Percentiles rank a stretch among this genome's conserved stretches.
Evolutionary conservation across 306 rosid species (phyloP).

Genomic region (Cucumis sativus): Cucumber_9930_V3 NC_026659.2:27490001-27490500

Average conservation of each 20-base stretch:
- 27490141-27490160: background rate
- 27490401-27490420: background rate
- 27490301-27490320: background rate
- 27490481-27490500: background rate
- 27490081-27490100: background rate
- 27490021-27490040: background rate
- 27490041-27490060: background rate
- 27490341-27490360: background rate
- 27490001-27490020: background rate
- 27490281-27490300: background rate
- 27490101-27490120: background rate
- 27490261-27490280: background rate
- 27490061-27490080: background rate
- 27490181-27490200: background rate
- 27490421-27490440: background rate
- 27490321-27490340: background rate
- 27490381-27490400: background rate
- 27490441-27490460: background rate
- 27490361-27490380: background rate
- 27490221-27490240: background rate
- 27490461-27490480: background rate
- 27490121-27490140: background rate
- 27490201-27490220: background rate
- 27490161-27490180: background rate
- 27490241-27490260: background rate